phyloP scores from a whole-genome alignment of 208 protist species.

The Crithidia thermophila region DNA sequence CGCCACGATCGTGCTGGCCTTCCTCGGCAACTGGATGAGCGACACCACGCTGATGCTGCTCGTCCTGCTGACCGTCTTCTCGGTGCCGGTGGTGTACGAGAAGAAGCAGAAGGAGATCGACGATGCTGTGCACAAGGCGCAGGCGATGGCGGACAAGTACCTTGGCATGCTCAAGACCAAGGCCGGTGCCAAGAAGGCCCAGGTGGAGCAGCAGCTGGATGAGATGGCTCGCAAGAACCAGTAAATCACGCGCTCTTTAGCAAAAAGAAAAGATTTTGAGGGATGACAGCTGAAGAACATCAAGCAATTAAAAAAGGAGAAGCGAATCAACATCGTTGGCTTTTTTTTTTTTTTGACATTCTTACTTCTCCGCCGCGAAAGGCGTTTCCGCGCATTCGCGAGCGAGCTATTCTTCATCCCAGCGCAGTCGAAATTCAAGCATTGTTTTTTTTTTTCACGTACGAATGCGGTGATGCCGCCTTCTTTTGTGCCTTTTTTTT shows the following conservation, averaged over 20 bases:
- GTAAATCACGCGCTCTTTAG: constrained; percentile 28
- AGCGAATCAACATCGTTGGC: too few species aligned
- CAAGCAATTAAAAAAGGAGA: too few species aligned
- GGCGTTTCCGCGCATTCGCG: too few species aligned
- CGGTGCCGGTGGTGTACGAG: constrained; percentile 64
- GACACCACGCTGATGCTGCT: constrained; percentile 62
- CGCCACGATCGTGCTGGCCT: constrained; percentile 46
- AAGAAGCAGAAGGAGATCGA: constrained; percentile 79
- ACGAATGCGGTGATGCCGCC: too few species aligned
- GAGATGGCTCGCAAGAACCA: constrained; percentile 42
- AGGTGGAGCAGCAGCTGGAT: constrained; percentile 30
- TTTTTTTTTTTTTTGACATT: too few species aligned
- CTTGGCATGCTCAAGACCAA: constrained; percentile 42
- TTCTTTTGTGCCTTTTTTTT: too few species aligned
- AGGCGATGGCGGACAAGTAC: constrained; percentile 48
- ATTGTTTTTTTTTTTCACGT: too few species aligned
- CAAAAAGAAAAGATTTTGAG: too few species aligned
- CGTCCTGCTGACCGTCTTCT: constrained; percentile 47
- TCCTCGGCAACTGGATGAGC: constrained; percentile 76
- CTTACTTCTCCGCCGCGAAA: too few species aligned
- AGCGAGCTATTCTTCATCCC: too few species aligned
- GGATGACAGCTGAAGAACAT: neutral
- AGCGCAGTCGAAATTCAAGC: too few species aligned
- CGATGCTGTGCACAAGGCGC: constrained; percentile 28
- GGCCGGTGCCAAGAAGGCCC: constrained; percentile 24